phyloP scores from a whole-genome alignment of 2,329 filamentous ascomycete species.

The Grosmannia huntii region DNA sequence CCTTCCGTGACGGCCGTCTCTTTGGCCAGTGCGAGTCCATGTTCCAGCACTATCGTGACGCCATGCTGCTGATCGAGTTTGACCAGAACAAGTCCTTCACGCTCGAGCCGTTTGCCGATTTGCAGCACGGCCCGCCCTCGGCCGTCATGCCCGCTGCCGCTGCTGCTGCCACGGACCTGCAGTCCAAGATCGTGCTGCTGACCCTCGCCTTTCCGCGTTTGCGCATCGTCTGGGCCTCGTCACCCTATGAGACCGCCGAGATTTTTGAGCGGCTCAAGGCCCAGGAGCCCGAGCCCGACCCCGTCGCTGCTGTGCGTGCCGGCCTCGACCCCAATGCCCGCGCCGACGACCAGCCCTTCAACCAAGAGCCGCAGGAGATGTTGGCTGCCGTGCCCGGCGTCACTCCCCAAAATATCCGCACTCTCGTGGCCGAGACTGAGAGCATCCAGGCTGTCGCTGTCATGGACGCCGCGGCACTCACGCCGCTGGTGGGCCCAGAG shows the following conservation, averaged over 20 bases:
- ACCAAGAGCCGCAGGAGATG: slow-evolving; percentile 83
- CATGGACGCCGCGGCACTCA: slow-evolving; percentile 62
- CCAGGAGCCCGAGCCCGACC: slow-evolving; percentile 80
- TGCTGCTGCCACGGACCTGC: slow-evolving; percentile 58
- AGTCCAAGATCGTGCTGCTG: slow-evolving; percentile 82
- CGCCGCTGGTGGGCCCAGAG: slow-evolving; percentile 63
- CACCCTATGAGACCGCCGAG: slow-evolving; percentile 90
- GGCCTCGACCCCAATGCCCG: slow-evolving; percentile 56
- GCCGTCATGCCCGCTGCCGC: slow-evolving; percentile 32
- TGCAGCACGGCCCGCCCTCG: slow-evolving; percentile 26
- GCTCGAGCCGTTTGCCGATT: slow-evolving; percentile 65
- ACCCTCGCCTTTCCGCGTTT: slow-evolving; percentile 84
- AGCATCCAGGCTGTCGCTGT: slow-evolving; percentile 78
- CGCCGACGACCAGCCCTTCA: slow-evolving; percentile 59
- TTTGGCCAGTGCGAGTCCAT: slow-evolving; percentile 90
- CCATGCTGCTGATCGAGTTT: slow-evolving; percentile 94
- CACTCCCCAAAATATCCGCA: slow-evolving; percentile 63
- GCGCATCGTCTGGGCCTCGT: slow-evolving; percentile 86
- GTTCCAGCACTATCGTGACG: slow-evolving; percentile 80
- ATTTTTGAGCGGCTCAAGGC: slow-evolving; percentile 93
- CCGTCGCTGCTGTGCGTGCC: slow-evolving; percentile 69
- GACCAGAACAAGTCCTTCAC: slow-evolving; percentile 96
- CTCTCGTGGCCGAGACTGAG: slow-evolving; percentile 57
- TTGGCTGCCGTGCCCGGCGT: slow-evolving; percentile 73
- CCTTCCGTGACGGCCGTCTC: slow-evolving; percentile 80